Conservation (phyloP, 2,329 filamentous ascomycete genomes). For the Hirsutella rhossiliensis region DNA sequence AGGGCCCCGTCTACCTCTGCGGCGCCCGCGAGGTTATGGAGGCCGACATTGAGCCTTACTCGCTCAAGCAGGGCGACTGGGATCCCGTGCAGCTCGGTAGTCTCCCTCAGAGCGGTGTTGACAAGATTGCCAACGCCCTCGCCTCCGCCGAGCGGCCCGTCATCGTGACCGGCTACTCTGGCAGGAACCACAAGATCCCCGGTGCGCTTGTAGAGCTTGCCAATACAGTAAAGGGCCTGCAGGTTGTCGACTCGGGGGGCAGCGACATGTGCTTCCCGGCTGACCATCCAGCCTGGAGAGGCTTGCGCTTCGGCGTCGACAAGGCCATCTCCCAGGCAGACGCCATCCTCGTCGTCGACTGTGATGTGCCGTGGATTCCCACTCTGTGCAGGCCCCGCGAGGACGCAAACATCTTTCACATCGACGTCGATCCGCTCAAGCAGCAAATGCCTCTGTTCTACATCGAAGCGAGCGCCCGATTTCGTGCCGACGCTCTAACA, state of each 20-base stretch:
- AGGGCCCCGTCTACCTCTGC: slow-evolving; percentile 69
- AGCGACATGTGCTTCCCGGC: slow-evolving; percentile 75
- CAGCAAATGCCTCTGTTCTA: slow-evolving; percentile 66
- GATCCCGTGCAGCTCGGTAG: slow-evolving; percentile 55
- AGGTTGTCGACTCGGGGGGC: slow-evolving; percentile 64
- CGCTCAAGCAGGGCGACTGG: slow-evolving; percentile 59
- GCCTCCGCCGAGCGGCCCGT: slow-evolving; percentile 53
- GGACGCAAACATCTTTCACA: slow-evolving; percentile 46
- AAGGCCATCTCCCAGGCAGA: slow-evolving; percentile 66
- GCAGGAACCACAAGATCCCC: slow-evolving; percentile 54
- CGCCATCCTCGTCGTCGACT: slow-evolving; percentile 74
- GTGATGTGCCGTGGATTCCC: slow-evolving; percentile 90
- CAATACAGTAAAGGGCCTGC: slow-evolving; percentile 52
- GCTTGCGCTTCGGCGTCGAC: slow-evolving; percentile 63
- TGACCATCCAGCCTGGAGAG: slow-evolving; percentile 54
- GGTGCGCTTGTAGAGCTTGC: slow-evolving; percentile 54
- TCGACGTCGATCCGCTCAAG: slow-evolving; percentile 55
- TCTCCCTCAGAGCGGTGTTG: slow-evolving; percentile 37
- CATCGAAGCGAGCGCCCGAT: slow-evolving; percentile 51
- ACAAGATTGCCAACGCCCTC: slow-evolving; percentile 50
- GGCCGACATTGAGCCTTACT: slow-evolving; percentile 65
- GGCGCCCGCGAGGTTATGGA: slow-evolving; percentile 77
- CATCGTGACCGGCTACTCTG: slow-evolving; percentile 58
- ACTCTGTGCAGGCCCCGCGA: slow-evolving; percentile 50
- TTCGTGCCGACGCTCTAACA: slow-evolving; percentile 51